Conservation (phyloP, 441 rosid genomes). For the Populus hybrid region DNA sequence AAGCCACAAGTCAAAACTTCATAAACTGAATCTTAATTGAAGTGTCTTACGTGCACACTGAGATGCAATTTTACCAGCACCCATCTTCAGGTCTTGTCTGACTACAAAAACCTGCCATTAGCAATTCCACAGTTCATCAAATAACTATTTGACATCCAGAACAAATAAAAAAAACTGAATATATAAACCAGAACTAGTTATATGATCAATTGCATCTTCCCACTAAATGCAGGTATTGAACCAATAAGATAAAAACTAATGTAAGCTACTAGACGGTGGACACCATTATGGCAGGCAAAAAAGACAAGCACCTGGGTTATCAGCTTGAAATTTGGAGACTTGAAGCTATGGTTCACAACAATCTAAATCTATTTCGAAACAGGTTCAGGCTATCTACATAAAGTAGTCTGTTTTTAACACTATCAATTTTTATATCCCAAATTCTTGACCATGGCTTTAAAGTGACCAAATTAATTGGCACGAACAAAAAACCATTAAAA, state of each 20-base stretch:
- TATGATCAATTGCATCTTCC: not conserved
- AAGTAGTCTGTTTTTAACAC: not conserved
- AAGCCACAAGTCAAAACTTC: not conserved
- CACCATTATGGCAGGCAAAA: not conserved
- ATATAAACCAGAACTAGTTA: not conserved
- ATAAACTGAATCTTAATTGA: not conserved
- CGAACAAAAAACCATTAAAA: not conserved
- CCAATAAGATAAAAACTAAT: not conserved
- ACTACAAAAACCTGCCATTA: constrained; percentile 71
- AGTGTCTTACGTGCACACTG: constrained; percentile 85
- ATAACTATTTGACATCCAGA: not conserved
- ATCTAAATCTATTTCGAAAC: not conserved
- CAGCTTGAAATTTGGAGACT: not conserved
- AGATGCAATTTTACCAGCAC: constrained; percentile 80
- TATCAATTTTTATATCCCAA: not conserved
- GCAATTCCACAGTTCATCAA: constrained; percentile 5
- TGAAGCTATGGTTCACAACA: constrained; percentile 9
- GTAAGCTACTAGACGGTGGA: not conserved
- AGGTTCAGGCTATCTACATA: not conserved
- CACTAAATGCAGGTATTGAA: not conserved
- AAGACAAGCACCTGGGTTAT: not conserved
- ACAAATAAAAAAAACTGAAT: not conserved
- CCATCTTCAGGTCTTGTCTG: constrained; percentile 95
- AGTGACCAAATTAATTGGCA: not conserved
- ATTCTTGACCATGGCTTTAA: not conserved